Percentiles rank a stretch among this genome's conserved stretches.
Conservation (phyloP, 768 basidiomycete species). For the Lepiota venenata region DNA sequence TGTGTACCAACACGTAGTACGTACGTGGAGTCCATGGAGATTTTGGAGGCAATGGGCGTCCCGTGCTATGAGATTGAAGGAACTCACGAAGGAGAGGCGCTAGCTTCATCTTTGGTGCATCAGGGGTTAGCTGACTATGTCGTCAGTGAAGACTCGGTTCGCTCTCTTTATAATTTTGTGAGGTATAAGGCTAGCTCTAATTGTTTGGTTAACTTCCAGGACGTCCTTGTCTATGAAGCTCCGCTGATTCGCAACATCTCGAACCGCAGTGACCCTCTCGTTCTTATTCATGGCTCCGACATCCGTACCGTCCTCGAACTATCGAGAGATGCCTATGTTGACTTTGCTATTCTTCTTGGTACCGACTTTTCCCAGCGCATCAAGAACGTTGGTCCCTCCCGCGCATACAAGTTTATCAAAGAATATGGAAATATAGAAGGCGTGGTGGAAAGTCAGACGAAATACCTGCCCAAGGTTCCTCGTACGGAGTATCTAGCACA, state of each 20-base stretch:
- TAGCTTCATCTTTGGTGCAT: conserved; percentile 75
- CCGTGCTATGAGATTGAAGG: conserved; percentile 67
- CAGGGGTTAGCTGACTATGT: conserved; percentile 83
- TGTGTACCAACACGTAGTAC: conserved; percentile 60
- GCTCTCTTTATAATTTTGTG: conserved; percentile 13
- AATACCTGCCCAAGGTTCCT: conserved; percentile 48
- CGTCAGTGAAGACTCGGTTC: conserved; percentile 85
- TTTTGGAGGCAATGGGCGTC: conserved; percentile 79
- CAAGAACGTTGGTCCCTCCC: conserved; percentile 73
- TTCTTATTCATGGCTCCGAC: conserved; percentile 58
- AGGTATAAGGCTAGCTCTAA: conserved; percentile 7
- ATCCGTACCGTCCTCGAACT: conserved; percentile 59
- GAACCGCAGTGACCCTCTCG: conserved; percentile 52
- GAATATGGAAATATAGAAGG: conserved; percentile 71
- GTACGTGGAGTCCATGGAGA: conserved; percentile 66
- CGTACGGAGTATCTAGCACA: conserved; percentile 57
- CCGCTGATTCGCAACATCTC: conserved; percentile 81
- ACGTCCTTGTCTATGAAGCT: conserved; percentile 79
- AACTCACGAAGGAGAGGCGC: conserved; percentile 80
- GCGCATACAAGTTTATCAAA: conserved; percentile 74
- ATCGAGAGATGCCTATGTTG: conserved; percentile 58
- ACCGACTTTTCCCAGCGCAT: conserved; percentile 91
- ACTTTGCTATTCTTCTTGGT: conserved; percentile 84
- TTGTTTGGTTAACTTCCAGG: conserved; percentile 35
- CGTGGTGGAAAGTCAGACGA: conserved; percentile 49